A percentile compares a stretch with the other conserved stretches of the same genome.
Evolutionary conservation across 345 rosid genomes (phyloP).

Genomic region (Pistacia atlantica): DNA sequence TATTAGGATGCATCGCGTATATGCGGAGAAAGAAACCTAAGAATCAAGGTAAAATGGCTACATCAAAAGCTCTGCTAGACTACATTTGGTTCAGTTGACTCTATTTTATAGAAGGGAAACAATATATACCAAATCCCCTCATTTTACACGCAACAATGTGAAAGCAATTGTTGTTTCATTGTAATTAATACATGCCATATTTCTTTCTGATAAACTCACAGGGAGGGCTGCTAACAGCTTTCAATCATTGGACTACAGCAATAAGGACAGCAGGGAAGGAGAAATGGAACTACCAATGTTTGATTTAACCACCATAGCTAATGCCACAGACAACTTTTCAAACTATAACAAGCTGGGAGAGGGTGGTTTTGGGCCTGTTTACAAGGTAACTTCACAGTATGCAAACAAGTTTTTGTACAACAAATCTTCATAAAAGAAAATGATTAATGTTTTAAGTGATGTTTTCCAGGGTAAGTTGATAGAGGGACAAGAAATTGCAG

Average conservation of each 20-base stretch:
- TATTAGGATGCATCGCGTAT: constrained; percentile 14
- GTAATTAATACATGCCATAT: not conserved
- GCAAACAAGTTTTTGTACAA: not conserved
- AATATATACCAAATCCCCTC: too few relatives aligned
- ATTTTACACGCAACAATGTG: too few relatives aligned
- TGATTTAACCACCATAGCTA: constrained; percentile 28
- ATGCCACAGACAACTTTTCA: constrained; percentile 36
- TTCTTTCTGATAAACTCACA: not conserved
- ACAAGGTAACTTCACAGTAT: constrained; percentile 32
- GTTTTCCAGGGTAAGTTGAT: constrained; percentile 31
- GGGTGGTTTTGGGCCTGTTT: constrained; percentile 46
- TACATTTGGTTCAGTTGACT: not conserved
- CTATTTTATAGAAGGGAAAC: not conserved
- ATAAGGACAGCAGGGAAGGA: constrained; percentile 19
- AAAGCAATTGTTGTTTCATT: not conserved
- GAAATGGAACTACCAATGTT: constrained; percentile 38
- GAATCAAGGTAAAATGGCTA: constrained; percentile 9
- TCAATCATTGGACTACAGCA: not conserved
- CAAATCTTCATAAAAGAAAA: not conserved
- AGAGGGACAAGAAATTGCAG: constrained; percentile 40
- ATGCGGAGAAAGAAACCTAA: constrained; percentile 11
- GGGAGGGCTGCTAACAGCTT: not conserved
- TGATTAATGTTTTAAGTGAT: not conserved
- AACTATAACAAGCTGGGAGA: constrained; percentile 33
- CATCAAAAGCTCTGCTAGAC: not conserved